Percentiles rank a stretch among this genome's conserved stretches.
Conservation (phyloP, 768 basidiomycete genomes). For the Russula earlei region DNA sequence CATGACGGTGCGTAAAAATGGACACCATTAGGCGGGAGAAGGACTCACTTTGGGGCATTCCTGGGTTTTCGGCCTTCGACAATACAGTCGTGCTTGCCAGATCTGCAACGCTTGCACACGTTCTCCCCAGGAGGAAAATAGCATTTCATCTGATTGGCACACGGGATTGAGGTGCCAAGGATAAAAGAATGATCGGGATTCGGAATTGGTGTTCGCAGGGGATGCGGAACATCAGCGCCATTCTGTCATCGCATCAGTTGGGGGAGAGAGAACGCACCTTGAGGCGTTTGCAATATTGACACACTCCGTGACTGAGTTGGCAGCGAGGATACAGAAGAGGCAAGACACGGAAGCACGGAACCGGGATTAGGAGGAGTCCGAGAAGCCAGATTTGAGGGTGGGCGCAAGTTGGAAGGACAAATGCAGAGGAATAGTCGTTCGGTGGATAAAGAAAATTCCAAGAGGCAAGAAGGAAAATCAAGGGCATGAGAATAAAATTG, state of each 20-base stretch:
- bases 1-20: conserved; percentile 19
- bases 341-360: conserved; percentile 1
- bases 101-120: conserved; percentile 70
- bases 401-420: not conserved
- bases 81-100: conserved; percentile 66
- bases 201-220: not conserved
- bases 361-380: conserved; percentile 6
- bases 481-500: not conserved
- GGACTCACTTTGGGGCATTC: conserved; percentile 72
- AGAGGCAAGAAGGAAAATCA: not conserved
- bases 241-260: not conserved
- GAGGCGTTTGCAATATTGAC: conserved; percentile 78
- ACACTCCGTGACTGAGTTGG: conserved; percentile 59
- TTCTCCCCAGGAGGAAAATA: conserved; percentile 63
- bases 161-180: not conserved
- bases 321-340: not conserved
- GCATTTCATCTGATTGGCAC: conserved; percentile 67
- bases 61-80: conserved; percentile 77
- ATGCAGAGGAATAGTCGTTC: no score
- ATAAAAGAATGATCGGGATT: conserved; percentile 3
- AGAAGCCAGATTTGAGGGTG: not conserved
- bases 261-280: conserved; percentile 48
- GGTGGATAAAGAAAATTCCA: not conserved
- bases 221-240: not conserved
- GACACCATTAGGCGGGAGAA: not conserved